Evolutionary conservation across 495 filamentous ascomycete species (phyloP).

Genomic region (Annulohypoxylon moriforme): DNA sequence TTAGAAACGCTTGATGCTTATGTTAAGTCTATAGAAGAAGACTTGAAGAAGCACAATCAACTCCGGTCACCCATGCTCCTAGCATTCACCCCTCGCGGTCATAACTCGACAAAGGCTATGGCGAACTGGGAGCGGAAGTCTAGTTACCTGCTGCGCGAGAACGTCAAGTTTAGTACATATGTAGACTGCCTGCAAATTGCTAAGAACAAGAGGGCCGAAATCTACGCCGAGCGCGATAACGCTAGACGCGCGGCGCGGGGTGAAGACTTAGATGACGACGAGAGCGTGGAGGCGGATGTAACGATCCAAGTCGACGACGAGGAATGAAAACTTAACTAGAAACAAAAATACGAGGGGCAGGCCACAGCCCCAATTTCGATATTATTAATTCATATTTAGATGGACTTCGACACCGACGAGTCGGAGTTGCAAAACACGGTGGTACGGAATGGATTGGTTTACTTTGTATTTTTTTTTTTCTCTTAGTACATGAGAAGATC

Average conservation of each 20-base stretch:
- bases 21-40: slow-evolving; percentile 85
- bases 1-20: slow-evolving; percentile 78
- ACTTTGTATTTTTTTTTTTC: slow-evolving; percentile 10
- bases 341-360: not conserved
- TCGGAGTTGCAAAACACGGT: not conserved
- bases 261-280: slow-evolving; percentile 49
- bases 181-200: slow-evolving; percentile 77
- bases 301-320: slow-evolving; percentile 14
- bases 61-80: slow-evolving; percentile 84
- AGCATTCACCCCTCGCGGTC: slow-evolving; percentile 88
- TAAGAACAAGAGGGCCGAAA: slow-evolving; percentile 53
- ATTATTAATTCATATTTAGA: slow-evolving; percentile 14
- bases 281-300: slow-evolving; percentile 27
- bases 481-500: slow-evolving; percentile 14
- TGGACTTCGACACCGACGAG: slow-evolving; percentile 4
- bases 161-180: slow-evolving; percentile 95
- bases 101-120: slow-evolving; percentile 84
- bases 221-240: slow-evolving; percentile 61
- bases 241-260: slow-evolving; percentile 53
- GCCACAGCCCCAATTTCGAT: not conserved
- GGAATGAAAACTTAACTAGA: not conserved
- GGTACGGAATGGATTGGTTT: slow-evolving; percentile 1
- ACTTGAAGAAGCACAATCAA: slow-evolving; percentile 87
- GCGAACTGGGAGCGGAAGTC: slow-evolving; percentile 97
- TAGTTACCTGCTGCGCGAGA: slow-evolving; percentile 90